Evolutionary conservation across 805 yeast genomes (phyloP).

Genomic region (Alloascoidea africana): DNA sequence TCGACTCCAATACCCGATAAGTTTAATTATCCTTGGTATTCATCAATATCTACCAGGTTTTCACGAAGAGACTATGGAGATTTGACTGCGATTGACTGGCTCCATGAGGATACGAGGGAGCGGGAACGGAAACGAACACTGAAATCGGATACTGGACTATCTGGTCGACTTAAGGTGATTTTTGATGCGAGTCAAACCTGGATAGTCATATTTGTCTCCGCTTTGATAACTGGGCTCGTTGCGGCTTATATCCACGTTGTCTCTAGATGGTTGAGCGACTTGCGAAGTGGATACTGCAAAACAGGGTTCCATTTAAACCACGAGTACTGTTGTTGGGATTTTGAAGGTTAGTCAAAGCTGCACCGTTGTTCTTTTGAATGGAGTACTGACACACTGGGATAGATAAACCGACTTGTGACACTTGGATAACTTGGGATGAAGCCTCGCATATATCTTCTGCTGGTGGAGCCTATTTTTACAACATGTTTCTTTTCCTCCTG

Average conservation of each 20-base stretch:
- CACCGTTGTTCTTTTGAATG: too few relatives aligned
- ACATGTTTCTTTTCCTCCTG: conserved; percentile 43
- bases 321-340: conserved; percentile 74
- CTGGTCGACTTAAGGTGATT: not conserved
- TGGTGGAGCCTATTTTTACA: not conserved
- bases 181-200: conserved; percentile 38
- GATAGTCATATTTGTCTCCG: conserved; percentile 63
- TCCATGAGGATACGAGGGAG: conserved; percentile 16
- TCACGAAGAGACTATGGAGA: conserved; percentile 7
- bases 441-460: not conserved
- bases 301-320: conserved; percentile 53
- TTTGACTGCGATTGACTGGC: conserved; percentile 19
- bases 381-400: too few relatives aligned
- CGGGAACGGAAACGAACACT: conserved; percentile 7
- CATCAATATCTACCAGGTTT: not conserved
- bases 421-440: not conserved
- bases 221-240: conserved; percentile 60
- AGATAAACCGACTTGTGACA: conserved; percentile 1
- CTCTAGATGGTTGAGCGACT: conserved; percentile 74
- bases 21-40: conserved; percentile 8
- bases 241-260: conserved; percentile 74
- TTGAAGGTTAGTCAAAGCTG: conserved; percentile 16
- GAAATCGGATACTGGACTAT: conserved; percentile 2
- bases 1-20: conserved; percentile 5
- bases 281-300: conserved; percentile 68